Base-by-base conservation (phyloP, 2,329 filamentous ascomycete species). In the Aspergillus calidoustus region DNA sequence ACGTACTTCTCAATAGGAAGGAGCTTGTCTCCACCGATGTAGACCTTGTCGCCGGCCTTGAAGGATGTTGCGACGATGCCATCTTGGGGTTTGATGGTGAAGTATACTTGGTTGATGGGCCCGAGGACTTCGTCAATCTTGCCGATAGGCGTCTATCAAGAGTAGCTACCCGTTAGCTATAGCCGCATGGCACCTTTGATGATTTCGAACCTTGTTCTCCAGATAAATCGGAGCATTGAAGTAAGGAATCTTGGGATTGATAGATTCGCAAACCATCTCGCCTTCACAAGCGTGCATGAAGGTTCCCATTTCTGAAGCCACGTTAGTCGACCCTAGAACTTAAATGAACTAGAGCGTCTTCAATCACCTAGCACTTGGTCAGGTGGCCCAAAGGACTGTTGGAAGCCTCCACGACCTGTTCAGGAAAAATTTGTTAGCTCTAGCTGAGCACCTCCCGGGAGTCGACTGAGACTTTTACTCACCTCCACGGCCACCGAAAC, bases 141-240 rank as follows among this genome's bases (percentile, higher is more conserved):
- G 79, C 95, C 95, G 78, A 99, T 88, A 65, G 91, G 84, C 50
- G 91, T 94, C 90, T 89, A 69, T 64, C 31, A 50, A 48, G 34
- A 34, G 19, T 55, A 46, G 28, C 4, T 57, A 49, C 73, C 67
- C 73, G 68, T 47, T 48, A 52, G 28, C 17, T 23, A 17, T 41
- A 46, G 34, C 34, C 8, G 4, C 25, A 28, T 48, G 15, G 38
- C 43, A 54, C 47, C 60, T 48, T 41, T 23, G 4, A 19, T 31
- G 23, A 30, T 62, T 53, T 58, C 77, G 66, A 75, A 90, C 91
- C 86, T 98, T 99, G 85, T 98, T 99, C 86, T 98, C 94, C 73
- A 98, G 90, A 83, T 95, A 99, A 79, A 99, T 96, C 70, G 93
- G 93, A 64, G 95, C 95, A 84, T 97, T 98, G 89, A 99, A 99